These are phyloP conservation scores for Leccinum angustisporum DNA, from an alignment of 1,284 basidiomycete genomes.

Conservation along the genomic window DNA sequence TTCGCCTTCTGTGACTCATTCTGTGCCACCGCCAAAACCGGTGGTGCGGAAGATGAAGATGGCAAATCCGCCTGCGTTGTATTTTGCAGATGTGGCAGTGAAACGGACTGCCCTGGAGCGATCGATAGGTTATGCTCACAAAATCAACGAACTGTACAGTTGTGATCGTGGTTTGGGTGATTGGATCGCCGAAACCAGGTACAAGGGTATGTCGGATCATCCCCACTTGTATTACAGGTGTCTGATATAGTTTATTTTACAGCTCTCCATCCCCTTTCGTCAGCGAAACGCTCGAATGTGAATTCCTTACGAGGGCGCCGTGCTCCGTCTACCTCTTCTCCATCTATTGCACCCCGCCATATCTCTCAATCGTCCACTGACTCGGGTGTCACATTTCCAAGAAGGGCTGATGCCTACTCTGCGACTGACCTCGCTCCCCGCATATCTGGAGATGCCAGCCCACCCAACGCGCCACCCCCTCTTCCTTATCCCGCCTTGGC, in stretches of 20 bases:
- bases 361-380: conserved; percentile 67
- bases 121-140: conserved; percentile 73
- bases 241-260: conserved; percentile 12
- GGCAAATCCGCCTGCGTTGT: conserved; percentile 71
- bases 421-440: conserved; percentile 70
- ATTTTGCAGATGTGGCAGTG: conserved; percentile 64
- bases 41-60: conserved; percentile 44
- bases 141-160: conserved; percentile 79
- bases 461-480: conserved; percentile 56
- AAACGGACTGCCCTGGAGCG: conserved; percentile 70
- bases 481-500: conserved; percentile 76
- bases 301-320: conserved; percentile 28
- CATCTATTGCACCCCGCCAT: conserved; percentile 55
- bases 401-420: conserved; percentile 68
- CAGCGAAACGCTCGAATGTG: conserved; percentile 23
- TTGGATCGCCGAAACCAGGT: conserved; percentile 65
- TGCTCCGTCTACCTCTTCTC: conserved; percentile 33
- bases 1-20: conserved; percentile 36
- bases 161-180: conserved; percentile 79
- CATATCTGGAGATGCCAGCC: conserved; percentile 42
- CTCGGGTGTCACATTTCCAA: conserved; percentile 76
- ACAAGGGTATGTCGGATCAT: conserved; percentile 46
- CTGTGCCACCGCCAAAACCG: conserved; percentile 16
- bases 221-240: neutral
- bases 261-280: conserved; percentile 33